These are phyloP conservation scores for Umbelopsis ramanniana DNA, from an alignment of 192 early-diverging fungal species.

Conservation along the genomic window DNA sequence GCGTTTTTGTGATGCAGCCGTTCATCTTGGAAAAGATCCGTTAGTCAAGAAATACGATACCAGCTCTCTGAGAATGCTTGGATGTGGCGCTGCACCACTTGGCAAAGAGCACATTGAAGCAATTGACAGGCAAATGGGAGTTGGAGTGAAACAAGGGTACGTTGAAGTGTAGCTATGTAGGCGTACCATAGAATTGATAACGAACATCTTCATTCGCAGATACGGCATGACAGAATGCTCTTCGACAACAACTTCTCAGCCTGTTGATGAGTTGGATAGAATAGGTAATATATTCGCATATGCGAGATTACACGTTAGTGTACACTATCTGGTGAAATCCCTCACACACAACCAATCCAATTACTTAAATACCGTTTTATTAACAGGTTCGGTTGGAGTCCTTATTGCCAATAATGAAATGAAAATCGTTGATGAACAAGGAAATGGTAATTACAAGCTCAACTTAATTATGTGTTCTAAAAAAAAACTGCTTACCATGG, in stretches of 20 bases:
- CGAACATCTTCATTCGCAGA: conserved; percentile 34
- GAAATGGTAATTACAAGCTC: conserved; percentile 41
- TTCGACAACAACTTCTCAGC: conserved; percentile 13
- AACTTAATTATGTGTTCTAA: not conserved
- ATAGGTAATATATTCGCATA: not conserved
- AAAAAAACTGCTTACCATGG: not conserved
- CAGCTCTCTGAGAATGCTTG: conserved; percentile 62
- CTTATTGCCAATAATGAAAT: conserved; percentile 46
- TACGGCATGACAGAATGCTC: conserved; percentile 68
- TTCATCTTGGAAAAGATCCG: conserved; percentile 78
- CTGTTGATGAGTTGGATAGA: conserved; percentile 1
- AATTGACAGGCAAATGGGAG: conserved; percentile 52
- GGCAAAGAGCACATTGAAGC: conserved; percentile 65
- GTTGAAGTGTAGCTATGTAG: not conserved
- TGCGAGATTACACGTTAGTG: no score
- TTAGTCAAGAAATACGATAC: conserved; percentile 74
- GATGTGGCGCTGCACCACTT: conserved; percentile 86
- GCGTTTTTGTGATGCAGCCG: conserved; percentile 54
- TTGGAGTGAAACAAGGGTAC: conserved; percentile 46
- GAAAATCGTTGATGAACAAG: conserved; percentile 55
- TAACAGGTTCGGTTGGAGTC: conserved; percentile 49
- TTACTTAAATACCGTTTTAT: conserved; percentile 10
- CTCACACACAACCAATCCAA: conserved; percentile 2
- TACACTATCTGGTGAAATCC: no score
- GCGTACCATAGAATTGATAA: not conserved